Percentiles rank a stretch among this genome's conserved stretches.
phyloP scores from a whole-genome alignment of 345 rosid genomes.

The Ceriops zippeliana region DNA sequence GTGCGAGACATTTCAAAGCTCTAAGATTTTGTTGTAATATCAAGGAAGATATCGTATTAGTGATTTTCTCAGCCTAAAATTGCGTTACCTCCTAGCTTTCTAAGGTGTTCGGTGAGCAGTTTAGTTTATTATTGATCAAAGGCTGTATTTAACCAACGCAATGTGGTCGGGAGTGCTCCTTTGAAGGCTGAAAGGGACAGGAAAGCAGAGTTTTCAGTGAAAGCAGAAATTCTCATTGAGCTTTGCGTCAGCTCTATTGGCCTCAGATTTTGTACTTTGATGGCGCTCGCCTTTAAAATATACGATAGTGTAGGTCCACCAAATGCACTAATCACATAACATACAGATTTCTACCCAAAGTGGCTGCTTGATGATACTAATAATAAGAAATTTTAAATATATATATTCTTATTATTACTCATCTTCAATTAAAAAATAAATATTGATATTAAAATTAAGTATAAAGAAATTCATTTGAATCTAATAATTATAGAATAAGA shows the following conservation, averaged over 20 bases:
- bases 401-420: too few species aligned
- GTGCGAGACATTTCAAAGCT: constrained; percentile 26
- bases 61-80: constrained; percentile 6
- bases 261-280: constrained; percentile 7
- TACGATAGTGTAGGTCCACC: too few species aligned
- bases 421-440: too few species aligned
- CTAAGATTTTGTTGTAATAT: constrained; percentile 35
- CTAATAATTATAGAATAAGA: too few species aligned
- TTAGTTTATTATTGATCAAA: not conserved
- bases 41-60: constrained; percentile 35
- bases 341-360: too few species aligned
- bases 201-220: constrained; percentile 7
- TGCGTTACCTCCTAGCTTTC: not conserved
- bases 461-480: too few species aligned
- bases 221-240: constrained; percentile 8
- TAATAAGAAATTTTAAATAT: too few species aligned
- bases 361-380: too few species aligned
- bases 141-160: not conserved
- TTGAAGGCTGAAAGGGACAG: not conserved
- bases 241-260: not conserved
- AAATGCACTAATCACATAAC: too few species aligned
- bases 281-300: too few species aligned
- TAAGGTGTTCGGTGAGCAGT: not conserved
- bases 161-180: not conserved
- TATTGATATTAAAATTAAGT: too few species aligned